Percentiles rank a stretch among this genome's conserved stretches.
phyloP scores from a whole-genome alignment of 768 basidiomycete genomes.

The Cystofilobasidium macerans region DNA sequence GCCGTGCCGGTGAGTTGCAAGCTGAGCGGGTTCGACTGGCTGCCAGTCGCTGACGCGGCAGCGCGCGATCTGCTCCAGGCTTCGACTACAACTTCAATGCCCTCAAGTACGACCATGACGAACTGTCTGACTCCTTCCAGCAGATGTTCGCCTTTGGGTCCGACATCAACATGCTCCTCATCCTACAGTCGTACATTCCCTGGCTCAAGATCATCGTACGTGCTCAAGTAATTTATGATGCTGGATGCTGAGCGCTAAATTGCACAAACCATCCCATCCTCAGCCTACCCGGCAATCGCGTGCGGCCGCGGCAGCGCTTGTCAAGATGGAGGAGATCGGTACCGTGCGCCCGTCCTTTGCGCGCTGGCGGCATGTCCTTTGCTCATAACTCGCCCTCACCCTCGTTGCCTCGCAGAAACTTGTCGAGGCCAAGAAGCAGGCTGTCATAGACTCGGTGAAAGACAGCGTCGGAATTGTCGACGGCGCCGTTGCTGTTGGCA shows the following conservation, averaged over 20 bases:
- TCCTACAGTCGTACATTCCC: slow-evolving; percentile 7
- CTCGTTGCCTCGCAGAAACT: slow-evolving; percentile 39
- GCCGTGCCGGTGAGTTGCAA: slow-evolving; percentile 7
- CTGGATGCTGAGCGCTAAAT: background rate
- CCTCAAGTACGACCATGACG: slow-evolving; percentile 5
- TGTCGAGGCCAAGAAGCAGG: slow-evolving; percentile 66
- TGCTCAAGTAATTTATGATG: background rate
- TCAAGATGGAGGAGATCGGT: slow-evolving; percentile 25
- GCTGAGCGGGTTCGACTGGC: no score
- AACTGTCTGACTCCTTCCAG: slow-evolving; percentile 14
- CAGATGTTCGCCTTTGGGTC: background rate
- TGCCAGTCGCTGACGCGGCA: no score
- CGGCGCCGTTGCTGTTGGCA: slow-evolving; percentile 31
- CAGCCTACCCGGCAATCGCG: background rate
- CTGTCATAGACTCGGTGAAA: slow-evolving; percentile 42
- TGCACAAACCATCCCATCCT: background rate
- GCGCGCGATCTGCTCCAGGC: background rate
- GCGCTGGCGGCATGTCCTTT: background rate
- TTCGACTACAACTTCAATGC: slow-evolving; percentile 17
- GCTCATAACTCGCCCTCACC: background rate
- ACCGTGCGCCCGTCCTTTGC: background rate
- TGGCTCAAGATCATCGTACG: slow-evolving; percentile 11
- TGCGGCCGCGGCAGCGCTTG: background rate
- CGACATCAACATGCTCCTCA: slow-evolving; percentile 6
- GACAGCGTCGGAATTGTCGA: slow-evolving; percentile 29